Evolutionary conservation across 1,139 yeast genomes (phyloP), one percentile per base, ranked within the genome.

Genomic region (Suhomyces atakaporum): DNA sequence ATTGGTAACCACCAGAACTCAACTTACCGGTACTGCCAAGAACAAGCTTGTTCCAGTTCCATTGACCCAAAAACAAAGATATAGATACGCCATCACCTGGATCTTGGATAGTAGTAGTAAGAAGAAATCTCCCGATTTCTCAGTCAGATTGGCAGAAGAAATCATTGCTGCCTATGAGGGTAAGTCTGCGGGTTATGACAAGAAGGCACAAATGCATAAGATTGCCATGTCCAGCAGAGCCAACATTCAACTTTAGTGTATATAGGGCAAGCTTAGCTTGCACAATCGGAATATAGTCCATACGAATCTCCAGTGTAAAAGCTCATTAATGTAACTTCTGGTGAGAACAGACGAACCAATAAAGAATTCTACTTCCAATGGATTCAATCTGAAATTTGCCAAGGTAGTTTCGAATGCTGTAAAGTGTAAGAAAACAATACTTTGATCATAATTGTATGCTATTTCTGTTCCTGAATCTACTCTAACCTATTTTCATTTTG

Each of bases 71-170:
- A 82, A 88, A 62, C 96, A 89, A 63, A 77, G 97, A 61, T 69
- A 81, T 50, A 79, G 96, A 62, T 79, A 77, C 54, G 96, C 97
- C 3, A 85, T 94, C 71, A 64, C 71, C 44, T 92, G 97, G 97
- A 84, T 92, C 33, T 65, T 89, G 40, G 96, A 88, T 42, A 89
- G 95, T 14, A 79, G 95, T 19, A 74, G 79, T 39, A 83, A 83
- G 58, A 82, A 95, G 60, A 83, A 81, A 36, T 81, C 92, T 14
- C 78, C 81, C 42, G 94, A 86, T 53, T 84, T 84, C 53, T 73
- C 95, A 1, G 97, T 92, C 21, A 77, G 97, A 55, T 73, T 92
- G 42, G 92, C 92, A 22, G 97, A 92, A 63, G 97, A 92, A 62
- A 77, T 92, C 43, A 61, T 88, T 29, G 70, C 84, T 37, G 94